phyloP scores from a whole-genome alignment of 768 basidiomycete genomes.

The Lentinus brumalis region DNA sequence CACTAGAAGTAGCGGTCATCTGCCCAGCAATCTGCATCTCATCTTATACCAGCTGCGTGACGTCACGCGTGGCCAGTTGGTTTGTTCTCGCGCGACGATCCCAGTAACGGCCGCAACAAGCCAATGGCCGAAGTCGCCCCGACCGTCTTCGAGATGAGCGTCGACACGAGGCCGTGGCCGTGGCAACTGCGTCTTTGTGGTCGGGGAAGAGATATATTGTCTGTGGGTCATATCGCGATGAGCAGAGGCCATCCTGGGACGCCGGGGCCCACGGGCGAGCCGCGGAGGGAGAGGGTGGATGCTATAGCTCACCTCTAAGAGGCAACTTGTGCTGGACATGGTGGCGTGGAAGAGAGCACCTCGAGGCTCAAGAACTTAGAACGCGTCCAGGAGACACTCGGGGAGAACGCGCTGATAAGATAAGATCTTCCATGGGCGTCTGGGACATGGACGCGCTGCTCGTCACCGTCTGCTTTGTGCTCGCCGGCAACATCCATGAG shows the following conservation, averaged over 20 bases:
- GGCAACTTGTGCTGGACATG: not conserved
- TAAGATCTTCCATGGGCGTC: constrained; percentile 12
- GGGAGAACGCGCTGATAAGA: constrained; percentile 6
- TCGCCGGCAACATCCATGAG: constrained; percentile 3
- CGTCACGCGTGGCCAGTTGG: constrained; percentile 18
- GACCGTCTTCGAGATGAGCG: not conserved
- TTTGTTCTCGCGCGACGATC: constrained; percentile 10
- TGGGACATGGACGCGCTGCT: constrained; percentile 1
- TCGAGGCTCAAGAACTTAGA: not conserved
- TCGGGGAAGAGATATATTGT: not conserved
- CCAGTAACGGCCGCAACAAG: not conserved
- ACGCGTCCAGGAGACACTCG: not conserved
- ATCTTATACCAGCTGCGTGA: constrained; percentile 21
- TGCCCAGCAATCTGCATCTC: constrained; percentile 5
- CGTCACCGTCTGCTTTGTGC: constrained; percentile 8
- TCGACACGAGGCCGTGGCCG: not conserved
- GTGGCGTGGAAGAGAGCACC: not conserved
- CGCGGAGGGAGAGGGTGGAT: not conserved
- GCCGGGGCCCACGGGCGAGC: not conserved
- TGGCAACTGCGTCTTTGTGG: not conserved
- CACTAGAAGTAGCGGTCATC: constrained; percentile 12
- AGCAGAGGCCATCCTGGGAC: not conserved
- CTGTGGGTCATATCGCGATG: not conserved
- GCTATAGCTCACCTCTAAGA: too few species aligned
- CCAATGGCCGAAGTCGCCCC: not conserved